Evolutionary conservation across 306 rosid genomes (phyloP).

Genomic region (Inga leiocalycina): DNA sequence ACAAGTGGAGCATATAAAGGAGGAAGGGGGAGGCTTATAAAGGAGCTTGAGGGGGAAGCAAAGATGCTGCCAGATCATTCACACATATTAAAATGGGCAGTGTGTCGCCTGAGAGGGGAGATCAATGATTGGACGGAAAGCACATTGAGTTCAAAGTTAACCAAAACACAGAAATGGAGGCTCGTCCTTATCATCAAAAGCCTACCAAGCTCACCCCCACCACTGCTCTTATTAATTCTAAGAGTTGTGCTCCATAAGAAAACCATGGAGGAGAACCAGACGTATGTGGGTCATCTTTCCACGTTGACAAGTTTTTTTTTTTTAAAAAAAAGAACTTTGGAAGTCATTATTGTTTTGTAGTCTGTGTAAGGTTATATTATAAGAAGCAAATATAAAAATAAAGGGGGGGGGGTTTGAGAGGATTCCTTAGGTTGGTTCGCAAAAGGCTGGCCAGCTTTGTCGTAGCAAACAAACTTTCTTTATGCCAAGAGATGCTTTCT

Average conservation of each 20-base stretch:
- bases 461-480: slow-evolving; percentile 57
- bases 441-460: slow-evolving; percentile 83
- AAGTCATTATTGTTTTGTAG: slow-evolving; percentile 28
- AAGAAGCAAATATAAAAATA: slow-evolving; percentile 14
- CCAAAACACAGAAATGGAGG: slow-evolving; percentile 37
- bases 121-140: slow-evolving; percentile 77
- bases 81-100: slow-evolving; percentile 47
- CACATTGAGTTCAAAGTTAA: slow-evolving; percentile 49
- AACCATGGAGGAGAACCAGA: slow-evolving; percentile 33
- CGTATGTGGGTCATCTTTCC: slow-evolving; percentile 53
- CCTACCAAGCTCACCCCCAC: slow-evolving; percentile 6
- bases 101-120: slow-evolving; percentile 74
- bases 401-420: slow-evolving; percentile 31
- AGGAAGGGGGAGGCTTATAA: slow-evolving; percentile 35
- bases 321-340: no score
- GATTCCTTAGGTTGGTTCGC: slow-evolving; percentile 45
- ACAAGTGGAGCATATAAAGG: slow-evolving; percentile 37
- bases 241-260: slow-evolving; percentile 29
- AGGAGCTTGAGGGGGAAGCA: slow-evolving; percentile 61
- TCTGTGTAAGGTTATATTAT: background rate
- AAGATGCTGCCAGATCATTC: slow-evolving; percentile 97
- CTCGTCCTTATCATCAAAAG: slow-evolving; percentile 54
- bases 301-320: slow-evolving; percentile 43
- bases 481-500: slow-evolving; percentile 46
- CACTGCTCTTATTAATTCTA: slow-evolving; percentile 22